These are phyloP conservation scores for Melanopsichium pennsylvanicum DNA, from an alignment of 1,284 basidiomycete species.

Conservation along the genomic window DNA sequence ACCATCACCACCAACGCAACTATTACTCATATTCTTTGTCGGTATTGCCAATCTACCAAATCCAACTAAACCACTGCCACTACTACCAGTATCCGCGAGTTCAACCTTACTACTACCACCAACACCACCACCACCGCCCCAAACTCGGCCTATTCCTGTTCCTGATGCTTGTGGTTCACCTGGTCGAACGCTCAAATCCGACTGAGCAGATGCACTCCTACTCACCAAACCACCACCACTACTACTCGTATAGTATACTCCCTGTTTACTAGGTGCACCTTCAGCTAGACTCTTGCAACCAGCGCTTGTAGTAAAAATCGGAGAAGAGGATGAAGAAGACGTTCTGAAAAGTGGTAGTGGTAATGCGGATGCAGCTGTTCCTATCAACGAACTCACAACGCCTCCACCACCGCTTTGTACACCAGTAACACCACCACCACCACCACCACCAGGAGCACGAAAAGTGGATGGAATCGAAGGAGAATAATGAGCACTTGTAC, in stretches of 20 bases:
- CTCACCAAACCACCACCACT: constrained; percentile 5
- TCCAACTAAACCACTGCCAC: not conserved
- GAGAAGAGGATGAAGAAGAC: too few relatives aligned
- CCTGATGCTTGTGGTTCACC: too few relatives aligned
- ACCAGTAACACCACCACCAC: not conserved
- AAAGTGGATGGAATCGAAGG: too few relatives aligned
- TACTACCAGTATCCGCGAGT: constrained; percentile 10
- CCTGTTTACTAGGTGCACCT: constrained; percentile 34
- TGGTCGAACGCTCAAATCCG: not conserved
- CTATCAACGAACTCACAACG: constrained; percentile 23
- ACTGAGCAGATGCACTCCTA: constrained; percentile 15
- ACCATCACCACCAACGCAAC: not conserved
- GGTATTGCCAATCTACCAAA: too few relatives aligned
- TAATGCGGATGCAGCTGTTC: constrained; percentile 10
- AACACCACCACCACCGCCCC: constrained; percentile 6
- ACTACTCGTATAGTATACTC: not conserved
- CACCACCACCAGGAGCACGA: not conserved
- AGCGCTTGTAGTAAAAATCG: too few relatives aligned
- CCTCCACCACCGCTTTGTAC: not conserved
- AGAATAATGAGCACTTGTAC: not conserved
- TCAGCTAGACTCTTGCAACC: constrained; percentile 22
- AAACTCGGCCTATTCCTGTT: too few relatives aligned
- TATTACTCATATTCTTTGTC: too few relatives aligned
- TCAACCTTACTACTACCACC: constrained; percentile 8
- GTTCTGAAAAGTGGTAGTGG: constrained; percentile 22